Evolutionary conservation across 2,329 filamentous ascomycete genomes (phyloP).

Genomic region (Hymenoscyphus salicellus): DNA sequence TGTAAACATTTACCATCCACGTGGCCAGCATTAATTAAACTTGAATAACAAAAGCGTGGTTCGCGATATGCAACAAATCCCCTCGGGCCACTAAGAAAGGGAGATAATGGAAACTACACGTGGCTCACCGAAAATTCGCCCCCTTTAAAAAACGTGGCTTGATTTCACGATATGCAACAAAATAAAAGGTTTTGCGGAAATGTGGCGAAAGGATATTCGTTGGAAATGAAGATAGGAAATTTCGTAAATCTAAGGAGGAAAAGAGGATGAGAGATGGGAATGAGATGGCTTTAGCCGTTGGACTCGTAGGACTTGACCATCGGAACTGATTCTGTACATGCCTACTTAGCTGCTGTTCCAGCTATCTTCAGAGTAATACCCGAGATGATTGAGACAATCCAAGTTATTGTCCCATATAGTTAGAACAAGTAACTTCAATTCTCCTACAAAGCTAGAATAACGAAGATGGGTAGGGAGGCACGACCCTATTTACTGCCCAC

Average conservation of each 20-base stretch:
- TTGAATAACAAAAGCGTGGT: conserved; percentile 10
- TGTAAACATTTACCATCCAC: background rate
- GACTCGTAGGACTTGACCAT: too few relatives aligned
- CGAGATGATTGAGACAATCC: too few relatives aligned
- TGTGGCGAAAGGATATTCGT: background rate
- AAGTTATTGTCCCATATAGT: too few relatives aligned
- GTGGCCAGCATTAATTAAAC: background rate
- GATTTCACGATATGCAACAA: conserved; percentile 10
- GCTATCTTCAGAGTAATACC: too few relatives aligned
- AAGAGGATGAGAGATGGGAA: background rate
- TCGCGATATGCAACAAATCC: conserved; percentile 14
- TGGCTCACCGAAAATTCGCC: conserved; percentile 13
- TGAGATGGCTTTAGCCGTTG: background rate
- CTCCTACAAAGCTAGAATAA: too few relatives aligned
- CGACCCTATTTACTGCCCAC: too few relatives aligned
- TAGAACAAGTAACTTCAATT: too few relatives aligned
- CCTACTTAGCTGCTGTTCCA: too few relatives aligned
- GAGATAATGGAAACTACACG: conserved; percentile 1
- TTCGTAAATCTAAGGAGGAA: background rate
- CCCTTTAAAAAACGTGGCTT: conserved; percentile 12
- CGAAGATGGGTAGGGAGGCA: too few relatives aligned
- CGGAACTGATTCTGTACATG: too few relatives aligned
- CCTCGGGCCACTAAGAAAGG: background rate
- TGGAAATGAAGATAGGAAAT: background rate
- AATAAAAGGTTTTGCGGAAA: conserved; percentile 1